These are phyloP conservation scores for Actinomucor elegans DNA, from an alignment of 371 early-diverging fungal genomes.

Conservation along the genomic window DNA sequence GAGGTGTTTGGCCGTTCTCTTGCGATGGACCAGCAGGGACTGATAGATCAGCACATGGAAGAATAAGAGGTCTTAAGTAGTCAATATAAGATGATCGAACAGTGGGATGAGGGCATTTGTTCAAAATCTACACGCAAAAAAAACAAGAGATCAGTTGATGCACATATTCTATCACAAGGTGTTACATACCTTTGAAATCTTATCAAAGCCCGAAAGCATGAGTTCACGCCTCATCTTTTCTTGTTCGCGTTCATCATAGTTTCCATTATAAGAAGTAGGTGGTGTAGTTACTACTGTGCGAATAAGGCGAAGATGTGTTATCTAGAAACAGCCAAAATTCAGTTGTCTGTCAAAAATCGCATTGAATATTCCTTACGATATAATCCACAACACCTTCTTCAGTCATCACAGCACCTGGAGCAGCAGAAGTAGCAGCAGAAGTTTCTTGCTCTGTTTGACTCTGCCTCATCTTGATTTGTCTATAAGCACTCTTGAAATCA, in stretches of 20 bases:
- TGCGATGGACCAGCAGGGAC: background rate
- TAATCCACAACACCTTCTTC: slow-evolving; percentile 57
- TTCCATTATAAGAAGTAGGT: slow-evolving; percentile 36
- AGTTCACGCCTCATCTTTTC: slow-evolving; percentile 50
- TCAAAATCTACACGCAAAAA: slow-evolving; percentile 43
- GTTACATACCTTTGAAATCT: slow-evolving; percentile 41
- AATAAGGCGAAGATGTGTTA: slow-evolving; percentile 46
- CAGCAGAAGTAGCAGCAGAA: slow-evolving; percentile 1
- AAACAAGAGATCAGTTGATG: background rate
- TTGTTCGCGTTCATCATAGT: slow-evolving; percentile 39
- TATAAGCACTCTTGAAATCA: slow-evolving; percentile 48
- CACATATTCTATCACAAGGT: background rate
- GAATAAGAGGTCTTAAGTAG: slow-evolving; percentile 41
- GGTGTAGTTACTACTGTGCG: slow-evolving; percentile 46
- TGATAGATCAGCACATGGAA: slow-evolving; percentile 40
- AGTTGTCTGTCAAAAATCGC: background rate
- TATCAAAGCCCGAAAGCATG: slow-evolving; percentile 54
- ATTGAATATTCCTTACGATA: slow-evolving; percentile 29
- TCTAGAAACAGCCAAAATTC: slow-evolving; percentile 12
- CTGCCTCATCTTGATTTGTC: slow-evolving; percentile 35
- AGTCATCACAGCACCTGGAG: slow-evolving; percentile 41
- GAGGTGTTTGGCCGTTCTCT: background rate
- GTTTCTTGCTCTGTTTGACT: slow-evolving; percentile 9
- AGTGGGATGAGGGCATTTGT: slow-evolving; percentile 62
- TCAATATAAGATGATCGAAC: slow-evolving; percentile 47